Evolutionary conservation across 306 rosid species (phyloP), one percentile per base, ranked within the genome.

Genomic region (Dryas drummondii): DNA sequence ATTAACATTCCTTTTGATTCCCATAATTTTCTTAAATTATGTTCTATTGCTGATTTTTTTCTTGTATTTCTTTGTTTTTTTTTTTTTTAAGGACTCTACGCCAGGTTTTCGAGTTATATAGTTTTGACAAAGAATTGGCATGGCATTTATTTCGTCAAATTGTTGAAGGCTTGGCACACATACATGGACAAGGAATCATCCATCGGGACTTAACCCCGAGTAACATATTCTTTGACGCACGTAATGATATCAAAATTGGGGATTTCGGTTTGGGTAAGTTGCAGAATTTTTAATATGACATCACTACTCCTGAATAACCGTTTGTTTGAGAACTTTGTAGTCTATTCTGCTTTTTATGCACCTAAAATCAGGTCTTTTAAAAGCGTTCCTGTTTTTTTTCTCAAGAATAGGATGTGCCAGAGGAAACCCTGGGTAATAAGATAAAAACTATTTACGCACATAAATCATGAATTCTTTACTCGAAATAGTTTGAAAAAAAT

Each of bases 201-300:
- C 98, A 94, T 81, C 94, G 98, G 66, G 98, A 94, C 82, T 87
- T 94, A 74, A 94, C 98, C 48, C 98, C 97, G 11, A 94, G 17
- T 74, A 94, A 94, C 87, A 94, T 94, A 75, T 94, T 94, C 80
- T 94, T 94, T 87, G 97, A 94, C 90, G 97, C 98, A 8, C 94
- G 98, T 70, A 91, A 90, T 65, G 97, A 94, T 75, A 88, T 94
- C 74, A 94, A 94, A 86, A 94, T 94, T 68, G 98, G 98, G 70
- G 98, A 94, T 86, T 94, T 94, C 78, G 98, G 98, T 86, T 90
- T 94, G 40, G 98, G 98, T 91, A 86, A 86, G 94, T 76, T 88
- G 48, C 56, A 45, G 63, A 70, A 61, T 76, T 59, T 85, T 32
- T 51, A 64, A 54, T 77, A 46, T 73, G 46, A 56, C 44, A 59